Evolutionary conservation across 2,329 filamentous ascomycete genomes (phyloP).

Genomic region (Gaeumannomyces sp.): DNA sequence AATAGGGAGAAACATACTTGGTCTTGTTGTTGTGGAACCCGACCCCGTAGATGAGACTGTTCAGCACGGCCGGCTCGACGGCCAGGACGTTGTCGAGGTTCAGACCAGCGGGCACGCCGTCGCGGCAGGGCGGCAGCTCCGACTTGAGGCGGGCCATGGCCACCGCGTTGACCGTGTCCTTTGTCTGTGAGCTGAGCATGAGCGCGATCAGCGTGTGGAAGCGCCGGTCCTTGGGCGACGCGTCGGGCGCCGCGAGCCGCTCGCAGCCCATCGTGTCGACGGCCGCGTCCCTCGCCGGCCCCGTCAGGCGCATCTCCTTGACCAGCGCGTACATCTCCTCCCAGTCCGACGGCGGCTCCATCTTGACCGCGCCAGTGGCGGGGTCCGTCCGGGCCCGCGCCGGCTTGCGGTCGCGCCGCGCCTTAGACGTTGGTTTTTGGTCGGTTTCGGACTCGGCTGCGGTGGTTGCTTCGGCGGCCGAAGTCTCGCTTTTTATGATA

Average conservation of each 20-base stretch:
- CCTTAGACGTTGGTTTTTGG: background rate
- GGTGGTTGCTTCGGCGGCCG: conserved; percentile 31
- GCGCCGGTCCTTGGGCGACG: conserved; percentile 52
- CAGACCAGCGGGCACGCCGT: conserved; percentile 46
- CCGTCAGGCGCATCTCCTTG: conserved; percentile 65
- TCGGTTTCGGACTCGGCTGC: background rate
- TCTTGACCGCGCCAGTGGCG: conserved; percentile 24
- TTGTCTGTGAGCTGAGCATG: conserved; percentile 90
- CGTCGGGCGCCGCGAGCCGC: conserved; percentile 52
- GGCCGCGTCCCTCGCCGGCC: conserved; percentile 63
- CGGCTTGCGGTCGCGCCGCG: conserved; percentile 21
- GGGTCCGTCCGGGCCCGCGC: conserved; percentile 16
- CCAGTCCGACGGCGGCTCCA: conserved; percentile 72
- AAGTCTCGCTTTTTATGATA: background rate
- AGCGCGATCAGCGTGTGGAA: conserved; percentile 83
- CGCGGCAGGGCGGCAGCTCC: conserved; percentile 52
- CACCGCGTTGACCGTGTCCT: conserved; percentile 81
- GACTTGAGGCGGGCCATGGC: conserved; percentile 76
- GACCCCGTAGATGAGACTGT: conserved; percentile 73
- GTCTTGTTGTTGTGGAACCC: conserved; percentile 97
- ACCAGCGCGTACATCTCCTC: conserved; percentile 72
- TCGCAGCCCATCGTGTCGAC: conserved; percentile 99
- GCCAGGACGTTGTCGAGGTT: conserved; percentile 73
- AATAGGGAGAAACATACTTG: conserved; percentile 41
- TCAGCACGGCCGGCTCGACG: conserved; percentile 57